Evolutionary conservation across 805 yeast genomes (phyloP).

Genomic region (Komagataella populi): DNA sequence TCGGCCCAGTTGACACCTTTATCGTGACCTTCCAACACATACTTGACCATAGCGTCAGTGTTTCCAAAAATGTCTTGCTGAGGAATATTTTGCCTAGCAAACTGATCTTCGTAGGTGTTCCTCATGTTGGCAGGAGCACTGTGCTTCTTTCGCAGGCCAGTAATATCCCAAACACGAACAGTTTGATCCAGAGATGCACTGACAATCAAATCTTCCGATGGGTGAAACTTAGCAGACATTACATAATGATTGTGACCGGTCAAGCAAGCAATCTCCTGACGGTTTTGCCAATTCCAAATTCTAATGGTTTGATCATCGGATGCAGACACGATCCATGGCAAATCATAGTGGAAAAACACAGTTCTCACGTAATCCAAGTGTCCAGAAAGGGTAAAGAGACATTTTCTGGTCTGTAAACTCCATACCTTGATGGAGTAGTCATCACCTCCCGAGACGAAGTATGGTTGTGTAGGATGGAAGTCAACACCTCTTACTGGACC

Average conservation of each 20-base stretch:
- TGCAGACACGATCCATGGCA: constrained; percentile 94
- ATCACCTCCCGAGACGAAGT: constrained; percentile 95
- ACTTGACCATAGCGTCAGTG: constrained; percentile 88
- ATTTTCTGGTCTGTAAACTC: constrained; percentile 85
- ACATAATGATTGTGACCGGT: constrained; percentile 98
- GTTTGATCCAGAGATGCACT: constrained; percentile 95
- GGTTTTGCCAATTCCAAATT: constrained; percentile 99
- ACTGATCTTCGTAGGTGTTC: constrained; percentile 38
- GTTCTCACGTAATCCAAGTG: constrained; percentile 94
- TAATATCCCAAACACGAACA: constrained; percentile 98
- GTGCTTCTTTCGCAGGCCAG: constrained; percentile 88
- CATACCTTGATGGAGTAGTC: constrained; percentile 92
- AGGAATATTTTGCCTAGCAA: constrained; percentile 49
- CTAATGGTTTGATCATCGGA: constrained; percentile 98
- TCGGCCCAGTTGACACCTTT: constrained; percentile 98
- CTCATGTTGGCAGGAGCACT: constrained; percentile 45
- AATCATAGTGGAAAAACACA: constrained; percentile 85
- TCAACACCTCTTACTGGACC: constrained; percentile 95
- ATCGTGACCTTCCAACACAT: constrained; percentile 94
- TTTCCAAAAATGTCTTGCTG: constrained; percentile 92
- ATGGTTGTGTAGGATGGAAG: constrained; percentile 96
- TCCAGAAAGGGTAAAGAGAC: constrained; percentile 82
- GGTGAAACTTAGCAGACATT: constrained; percentile 97
- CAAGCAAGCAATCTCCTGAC: constrained; percentile 91
- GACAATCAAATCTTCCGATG: constrained; percentile 85